Base-by-base conservation (phyloP, 2,329 filamentous ascomycete species). In the Bipolaris sorokiniana region DNA sequence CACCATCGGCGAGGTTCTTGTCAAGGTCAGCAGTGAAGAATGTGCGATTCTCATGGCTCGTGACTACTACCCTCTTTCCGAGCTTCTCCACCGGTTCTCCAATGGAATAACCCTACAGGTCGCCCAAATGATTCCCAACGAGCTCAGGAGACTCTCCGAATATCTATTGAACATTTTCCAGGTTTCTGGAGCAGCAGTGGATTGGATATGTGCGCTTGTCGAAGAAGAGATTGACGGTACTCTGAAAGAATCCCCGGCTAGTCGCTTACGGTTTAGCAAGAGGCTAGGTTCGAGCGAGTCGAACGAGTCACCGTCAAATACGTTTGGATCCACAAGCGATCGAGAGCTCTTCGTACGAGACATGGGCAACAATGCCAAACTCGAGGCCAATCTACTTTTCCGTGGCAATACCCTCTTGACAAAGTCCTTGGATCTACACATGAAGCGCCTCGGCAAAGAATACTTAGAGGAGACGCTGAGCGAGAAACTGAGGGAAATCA, bases 151-250 rank as follows among this genome's bases (percentile, higher is more conserved):
- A n/a, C 77, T 98, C 7, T 90, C 92, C 2, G 93, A 97, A 71
- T 88, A 90, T 26, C 86, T 98, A 36, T 80, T 98, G 62, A 96
- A 98, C 73, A 96, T 99, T 50, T 99, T 94, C 69, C 95, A 99
- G 72, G 93, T 96, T 3, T 94, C 92, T 2, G 92, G 91, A 0
- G 86, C 86, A 36, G 90, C 91, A 2, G 84, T 85, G 41, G 92
- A 97, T 57, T 99, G 95, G 95, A 84, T 99, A 20, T 95, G 92
- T 82, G 88, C 91, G 2, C 81, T 99, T 38, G 91, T 97, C 0
- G 95, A 99, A 76, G 94, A 98, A 71, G 95, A 99, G 76, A 98
- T 99, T 55, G 95, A 98, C 70, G 94, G 94, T 0, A 88, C 95
- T 16, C 87, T 92, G 53, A 96, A 89, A 71, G 92, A 97, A 66